A percentile compares a stretch with the other conserved stretches of the same genome.
phyloP scores from a whole-genome alignment of 176 grass and related monocot genomes.

The Avena insularis region DNA sequence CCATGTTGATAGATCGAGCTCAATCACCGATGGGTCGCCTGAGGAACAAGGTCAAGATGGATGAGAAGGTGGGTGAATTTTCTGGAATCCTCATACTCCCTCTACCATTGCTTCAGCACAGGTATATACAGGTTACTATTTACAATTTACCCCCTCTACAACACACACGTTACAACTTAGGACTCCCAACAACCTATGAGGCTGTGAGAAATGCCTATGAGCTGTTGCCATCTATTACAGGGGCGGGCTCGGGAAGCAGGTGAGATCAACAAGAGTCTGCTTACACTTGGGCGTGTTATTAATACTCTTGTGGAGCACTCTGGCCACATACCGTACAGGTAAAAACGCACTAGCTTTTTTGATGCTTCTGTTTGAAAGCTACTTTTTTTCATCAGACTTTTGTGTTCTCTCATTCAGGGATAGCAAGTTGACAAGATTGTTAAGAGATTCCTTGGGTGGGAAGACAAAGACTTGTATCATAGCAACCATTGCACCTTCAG shows the following conservation, averaged over 20 bases:
- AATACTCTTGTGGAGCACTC: slow-evolving; percentile 95
- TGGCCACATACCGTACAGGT: slow-evolving; percentile 95
- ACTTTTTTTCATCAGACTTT: slow-evolving; percentile 18
- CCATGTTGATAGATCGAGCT: no score
- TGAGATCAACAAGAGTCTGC: slow-evolving; percentile 94
- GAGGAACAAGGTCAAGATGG: no score
- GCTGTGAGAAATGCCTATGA: background rate
- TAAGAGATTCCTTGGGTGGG: slow-evolving; percentile 90
- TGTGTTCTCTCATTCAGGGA: slow-evolving; percentile 61
- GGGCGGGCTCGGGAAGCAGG: slow-evolving; percentile 87
- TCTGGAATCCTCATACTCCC: no score
- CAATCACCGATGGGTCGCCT: no score
- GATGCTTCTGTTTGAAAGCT: slow-evolving; percentile 24
- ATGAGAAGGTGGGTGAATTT: no score
- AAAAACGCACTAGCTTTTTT: background rate
- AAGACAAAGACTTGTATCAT: slow-evolving; percentile 96
- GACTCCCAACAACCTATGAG: no score
- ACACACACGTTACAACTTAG: no score
- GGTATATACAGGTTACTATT: no score
- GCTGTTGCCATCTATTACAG: slow-evolving; percentile 35
- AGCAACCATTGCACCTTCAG: slow-evolving; percentile 80
- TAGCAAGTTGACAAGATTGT: slow-evolving; percentile 91
- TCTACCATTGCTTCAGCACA: no score
- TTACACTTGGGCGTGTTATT: slow-evolving; percentile 92
- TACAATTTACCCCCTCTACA: no score